Conservation (phyloP, 2,329 filamentous ascomycete species). For the Ilyonectria sp. region DNA sequence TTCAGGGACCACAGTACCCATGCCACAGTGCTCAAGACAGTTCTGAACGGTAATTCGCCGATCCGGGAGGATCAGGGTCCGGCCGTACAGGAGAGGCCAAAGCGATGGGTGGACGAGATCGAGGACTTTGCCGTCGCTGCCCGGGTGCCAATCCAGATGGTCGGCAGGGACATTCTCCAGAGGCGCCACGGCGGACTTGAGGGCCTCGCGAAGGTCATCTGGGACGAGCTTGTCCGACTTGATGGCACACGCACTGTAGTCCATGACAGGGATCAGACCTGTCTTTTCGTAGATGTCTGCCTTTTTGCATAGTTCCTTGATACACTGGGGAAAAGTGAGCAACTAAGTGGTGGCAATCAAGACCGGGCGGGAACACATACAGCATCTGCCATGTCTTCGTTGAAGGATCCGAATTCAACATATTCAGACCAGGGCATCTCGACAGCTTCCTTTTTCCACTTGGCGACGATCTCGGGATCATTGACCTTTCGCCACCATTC, state of each 20-base stretch:
- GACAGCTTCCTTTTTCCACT: slow-evolving; percentile 51
- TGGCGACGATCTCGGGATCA: slow-evolving; percentile 44
- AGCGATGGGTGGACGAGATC: slow-evolving; percentile 77
- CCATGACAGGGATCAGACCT: slow-evolving; percentile 53
- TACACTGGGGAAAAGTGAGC: slow-evolving; percentile 44
- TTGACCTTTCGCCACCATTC: slow-evolving; percentile 54
- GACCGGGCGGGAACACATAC: slow-evolving; percentile 37
- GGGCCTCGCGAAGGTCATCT: slow-evolving; percentile 48
- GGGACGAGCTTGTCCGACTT: slow-evolving; percentile 54
- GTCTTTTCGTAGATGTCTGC: slow-evolving; percentile 52
- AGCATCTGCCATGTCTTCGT: slow-evolving; percentile 49
- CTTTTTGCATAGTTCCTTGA: slow-evolving; percentile 53
- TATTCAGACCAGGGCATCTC: slow-evolving; percentile 49
- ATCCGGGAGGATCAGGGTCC: slow-evolving; percentile 53
- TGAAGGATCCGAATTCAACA: slow-evolving; percentile 46
- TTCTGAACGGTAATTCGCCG: slow-evolving; percentile 54
- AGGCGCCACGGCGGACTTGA: slow-evolving; percentile 59
- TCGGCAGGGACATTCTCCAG: slow-evolving; percentile 67
- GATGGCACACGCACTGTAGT: slow-evolving; percentile 51
- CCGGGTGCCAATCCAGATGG: slow-evolving; percentile 73
- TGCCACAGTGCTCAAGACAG: slow-evolving; percentile 54
- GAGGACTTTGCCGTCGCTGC: slow-evolving; percentile 69
- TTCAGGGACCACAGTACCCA: slow-evolving; percentile 33
- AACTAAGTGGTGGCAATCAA: neutral
- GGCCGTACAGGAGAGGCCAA: slow-evolving; percentile 71